phyloP scores from a whole-genome alignment of 768 basidiomycete genomes.

The Rubroboletus satanas region DNA sequence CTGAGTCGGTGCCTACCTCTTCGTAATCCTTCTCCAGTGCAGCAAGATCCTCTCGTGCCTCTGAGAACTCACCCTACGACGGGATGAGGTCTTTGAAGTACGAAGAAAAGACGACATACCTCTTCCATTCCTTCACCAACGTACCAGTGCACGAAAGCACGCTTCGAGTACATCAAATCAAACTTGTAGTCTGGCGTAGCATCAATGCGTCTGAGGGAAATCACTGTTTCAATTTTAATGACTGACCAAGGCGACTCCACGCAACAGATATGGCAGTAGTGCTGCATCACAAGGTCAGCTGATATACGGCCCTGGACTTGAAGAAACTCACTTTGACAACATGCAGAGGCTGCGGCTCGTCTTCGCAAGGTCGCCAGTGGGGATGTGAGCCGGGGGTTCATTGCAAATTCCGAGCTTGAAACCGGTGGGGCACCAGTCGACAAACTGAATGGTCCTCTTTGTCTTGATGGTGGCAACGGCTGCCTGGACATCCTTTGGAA shows the following conservation, averaged over 20 bases:
- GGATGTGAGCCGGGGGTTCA: slow-evolving; percentile 88
- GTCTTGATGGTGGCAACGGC: slow-evolving; percentile 95
- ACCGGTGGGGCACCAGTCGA: slow-evolving; percentile 97
- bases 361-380: slow-evolving; percentile 94
- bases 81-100: slow-evolving; percentile 6
- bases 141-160: slow-evolving; percentile 91
- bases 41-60: slow-evolving; percentile 96
- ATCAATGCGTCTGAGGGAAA: slow-evolving; percentile 5
- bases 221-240: not conserved
- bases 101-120: slow-evolving; percentile 31
- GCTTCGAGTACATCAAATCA: slow-evolving; percentile 96
- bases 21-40: slow-evolving; percentile 96
- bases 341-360: slow-evolving; percentile 93
- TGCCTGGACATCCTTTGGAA: slow-evolving; percentile 91
- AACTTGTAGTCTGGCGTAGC: slow-evolving; percentile 81
- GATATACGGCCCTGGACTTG: not conserved
- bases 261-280: slow-evolving; percentile 92
- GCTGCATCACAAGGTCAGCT: slow-evolving; percentile 35
- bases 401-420: slow-evolving; percentile 99
- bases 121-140: slow-evolving; percentile 99
- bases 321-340: slow-evolving; percentile 72
- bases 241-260: slow-evolving; percentile 79
- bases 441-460: slow-evolving; percentile 96
- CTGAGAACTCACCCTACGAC: slow-evolving; percentile 88
- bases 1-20: slow-evolving; percentile 80